Base-by-base conservation (phyloP, 1,284 basidiomycete species). In the Sutorius eximius region DNA sequence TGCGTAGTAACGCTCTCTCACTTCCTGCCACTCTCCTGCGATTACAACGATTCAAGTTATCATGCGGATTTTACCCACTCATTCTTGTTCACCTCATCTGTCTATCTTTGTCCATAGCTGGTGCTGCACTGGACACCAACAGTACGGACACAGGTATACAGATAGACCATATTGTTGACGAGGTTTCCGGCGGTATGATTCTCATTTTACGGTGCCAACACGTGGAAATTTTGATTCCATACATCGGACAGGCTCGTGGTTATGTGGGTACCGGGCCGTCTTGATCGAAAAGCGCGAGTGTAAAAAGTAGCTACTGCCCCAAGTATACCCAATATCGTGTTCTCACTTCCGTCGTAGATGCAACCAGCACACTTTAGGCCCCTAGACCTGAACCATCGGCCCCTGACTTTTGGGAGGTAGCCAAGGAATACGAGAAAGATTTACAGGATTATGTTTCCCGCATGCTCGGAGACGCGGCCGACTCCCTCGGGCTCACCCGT, bases 391-490 rank as follows among this genome's bases (percentile, higher is more conserved):
- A 32, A 8, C 11, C 20, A 11, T 36, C 60, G 1, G 1, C 20
- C 0, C 6, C 34, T 6, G 47, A 63, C 22, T 56, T 66, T 52
- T 63, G 58, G 61, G 48, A 53, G 13, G 20, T 4, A 13, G 55
- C 44, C 0, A 50, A 45, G 24, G 5, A 47, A 37, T 43, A 46
- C 11, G 45, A 66, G 24, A 5, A 52, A 5, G 24, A 4, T n/a
- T 36, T 36, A n/a, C 34, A 36, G 34, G 16, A 36, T 36, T 36
- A 36, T n/a, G 16, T 36, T n/a, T 13, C 34, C 34, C 16, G 34
- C 34, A 1, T 36, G 9, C 34, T 36, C n/a, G 34, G 8, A n/a
- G 34, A n/a, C 16, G 16, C 16, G 8, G 34, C 34, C 16, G 16
- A 9, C 16, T 10, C 1, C 34, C n/a, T 36, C 34, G 9, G 10